phyloP scores from a whole-genome alignment of 129 eudicot species.

The Flaveria ramosissima region DNA sequence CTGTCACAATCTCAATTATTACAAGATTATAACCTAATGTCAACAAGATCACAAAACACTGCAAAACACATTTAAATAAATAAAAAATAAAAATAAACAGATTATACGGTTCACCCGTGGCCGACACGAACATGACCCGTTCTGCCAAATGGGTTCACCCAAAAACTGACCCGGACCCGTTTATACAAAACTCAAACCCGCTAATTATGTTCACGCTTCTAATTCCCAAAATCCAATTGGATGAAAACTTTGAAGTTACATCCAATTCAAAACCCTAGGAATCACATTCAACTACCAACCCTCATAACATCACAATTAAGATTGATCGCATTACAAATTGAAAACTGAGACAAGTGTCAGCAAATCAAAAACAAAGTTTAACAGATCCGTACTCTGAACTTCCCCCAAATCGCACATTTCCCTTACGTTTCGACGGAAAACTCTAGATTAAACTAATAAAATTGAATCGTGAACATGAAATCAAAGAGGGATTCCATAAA shows the following conservation, averaged over 20 bases:
- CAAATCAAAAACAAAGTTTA: conserved; percentile 3
- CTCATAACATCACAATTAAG: background rate
- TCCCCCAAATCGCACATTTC: conserved; percentile 7
- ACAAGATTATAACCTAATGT: conserved; percentile 26
- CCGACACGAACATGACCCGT: too few relatives aligned
- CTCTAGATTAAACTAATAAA: conserved; percentile 5
- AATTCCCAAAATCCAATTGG: conserved; percentile 3
- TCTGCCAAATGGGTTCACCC: too few relatives aligned
- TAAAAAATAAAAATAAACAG: too few relatives aligned
- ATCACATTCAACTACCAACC: conserved; percentile 16
- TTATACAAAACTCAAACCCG: too few relatives aligned
- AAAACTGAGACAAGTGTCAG: background rate
- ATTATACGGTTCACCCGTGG: too few relatives aligned
- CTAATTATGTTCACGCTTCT: too few relatives aligned
- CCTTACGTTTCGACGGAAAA: background rate
- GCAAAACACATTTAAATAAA: too few relatives aligned
- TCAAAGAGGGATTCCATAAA: background rate
- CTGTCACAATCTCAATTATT: conserved; percentile 27
- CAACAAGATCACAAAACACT: conserved; percentile 19
- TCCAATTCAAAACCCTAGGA: conserved; percentile 8
- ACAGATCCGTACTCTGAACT: conserved; percentile 11
- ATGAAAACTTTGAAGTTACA: too few relatives aligned
- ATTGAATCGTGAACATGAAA: background rate
- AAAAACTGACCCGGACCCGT: too few relatives aligned
- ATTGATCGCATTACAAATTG: conserved; percentile 10